Evolutionary conservation across 2,329 filamentous ascomycete genomes (phyloP).

Genomic region (Claviceps purpurea): DNA sequence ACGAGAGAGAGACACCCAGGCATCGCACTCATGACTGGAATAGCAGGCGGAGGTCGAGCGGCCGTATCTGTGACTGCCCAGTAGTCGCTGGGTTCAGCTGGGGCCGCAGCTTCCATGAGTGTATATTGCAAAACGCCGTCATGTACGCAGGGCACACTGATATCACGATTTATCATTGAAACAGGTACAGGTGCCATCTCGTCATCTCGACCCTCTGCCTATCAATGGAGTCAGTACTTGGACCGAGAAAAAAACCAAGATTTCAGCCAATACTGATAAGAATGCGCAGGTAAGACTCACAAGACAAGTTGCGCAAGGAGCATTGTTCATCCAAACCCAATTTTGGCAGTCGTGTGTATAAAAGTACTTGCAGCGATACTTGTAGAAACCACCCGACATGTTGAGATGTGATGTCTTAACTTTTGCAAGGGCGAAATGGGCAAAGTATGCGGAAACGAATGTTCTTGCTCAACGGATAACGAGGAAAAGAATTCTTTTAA

Average conservation of each 20-base stretch:
- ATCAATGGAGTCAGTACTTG: background rate
- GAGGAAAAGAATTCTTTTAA: background rate
- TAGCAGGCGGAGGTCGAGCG: slow-evolving; percentile 4
- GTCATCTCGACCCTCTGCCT: slow-evolving; percentile 38
- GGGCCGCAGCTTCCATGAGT: slow-evolving; percentile 31
- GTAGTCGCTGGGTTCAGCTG: slow-evolving; percentile 22
- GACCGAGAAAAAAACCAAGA: background rate
- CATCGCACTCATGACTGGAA: slow-evolving; percentile 6
- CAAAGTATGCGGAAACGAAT: background rate
- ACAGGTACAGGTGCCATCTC: slow-evolving; percentile 18
- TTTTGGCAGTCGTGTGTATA: slow-evolving; percentile 36
- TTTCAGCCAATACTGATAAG: no score
- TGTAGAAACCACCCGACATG: slow-evolving; percentile 32
- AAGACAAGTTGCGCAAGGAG: slow-evolving; percentile 34
- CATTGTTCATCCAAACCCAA: slow-evolving; percentile 41
- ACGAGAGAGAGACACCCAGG: slow-evolving; percentile 1
- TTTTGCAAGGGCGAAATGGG: no score
- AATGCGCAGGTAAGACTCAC: slow-evolving; percentile 21
- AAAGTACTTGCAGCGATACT: slow-evolving; percentile 43
- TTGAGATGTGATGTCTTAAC: slow-evolving; percentile 1
- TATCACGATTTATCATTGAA: slow-evolving; percentile 23
- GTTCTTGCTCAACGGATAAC: background rate
- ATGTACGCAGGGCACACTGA: slow-evolving; percentile 31
- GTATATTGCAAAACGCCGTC: slow-evolving; percentile 34
- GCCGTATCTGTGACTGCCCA: slow-evolving; percentile 21